Evolutionary conservation across 371 early-diverging fungal genomes (phyloP), one percentile per base, ranked within the genome.

Genomic region (Sporodiniella umbellata): DNA sequence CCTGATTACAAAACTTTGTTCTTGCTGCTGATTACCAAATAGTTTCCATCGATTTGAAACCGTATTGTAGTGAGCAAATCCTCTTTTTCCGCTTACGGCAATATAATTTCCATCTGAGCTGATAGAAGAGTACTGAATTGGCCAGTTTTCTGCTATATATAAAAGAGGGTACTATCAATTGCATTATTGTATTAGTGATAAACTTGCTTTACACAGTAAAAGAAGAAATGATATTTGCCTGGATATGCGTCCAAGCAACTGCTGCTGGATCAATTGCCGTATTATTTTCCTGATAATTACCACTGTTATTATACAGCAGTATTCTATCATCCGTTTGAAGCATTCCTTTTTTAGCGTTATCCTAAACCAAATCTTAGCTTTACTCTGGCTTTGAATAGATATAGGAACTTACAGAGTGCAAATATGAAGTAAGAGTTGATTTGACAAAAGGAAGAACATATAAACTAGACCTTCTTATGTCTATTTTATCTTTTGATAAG

Each of bases 101-200:
- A 92, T 75, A 56, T 79, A 87, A 26, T 78, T 80, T 1, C 90
- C 90, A 33, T 83, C 83, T 0, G 72, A 51, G 48, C 84, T 86
- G 24, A 88, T 75, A 10, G 88, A 72, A 1, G 85, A 70, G 56
- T 83, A 87, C 79, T 80, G 76, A 23, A 90, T 88, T 4, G 93
- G 93, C 93, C 93, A 93, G 54, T 91, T 89, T 35, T 83, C 83
- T 7, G 87, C 76, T 40, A 91, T 79, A 54, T 93, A 93, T 55
- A 85, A 79, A 8, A 72, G 65, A 1, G 93, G 93, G 38, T 87
- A 81, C 81, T 88, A 56, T 28, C 8, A 15, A 28, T 33, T 19
- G 11, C 3, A 12, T 37, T 30, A 33, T 23, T 42, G 7, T 11
- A 19, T 11, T 22, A 43, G n/a, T n/a, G n/a, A n/a, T n/a, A n/a